A percentile compares a stretch with the other conserved stretches of the same genome.
Evolutionary conservation across 306 rosid species (phyloP).

Genomic region (Pyrus betulifolia): DNA sequence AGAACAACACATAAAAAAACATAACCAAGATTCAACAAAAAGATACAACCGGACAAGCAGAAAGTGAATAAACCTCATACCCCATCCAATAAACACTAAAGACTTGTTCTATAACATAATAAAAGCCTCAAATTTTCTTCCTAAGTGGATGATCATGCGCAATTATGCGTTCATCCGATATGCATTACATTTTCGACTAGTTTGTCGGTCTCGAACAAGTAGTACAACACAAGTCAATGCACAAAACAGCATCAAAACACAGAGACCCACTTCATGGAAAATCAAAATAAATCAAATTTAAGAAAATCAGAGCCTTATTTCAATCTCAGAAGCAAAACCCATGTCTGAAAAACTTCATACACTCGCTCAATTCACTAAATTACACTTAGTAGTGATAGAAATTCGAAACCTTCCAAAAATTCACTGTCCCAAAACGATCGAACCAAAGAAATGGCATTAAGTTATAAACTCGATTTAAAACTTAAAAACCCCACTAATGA

Average conservation of each 20-base stretch:
- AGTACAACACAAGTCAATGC: slow-evolving; percentile 16
- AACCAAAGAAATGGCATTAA: slow-evolving; percentile 6
- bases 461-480: background rate
- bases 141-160: background rate
- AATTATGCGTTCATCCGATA: background rate
- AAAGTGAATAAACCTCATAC: background rate
- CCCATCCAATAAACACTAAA: slow-evolving; percentile 3
- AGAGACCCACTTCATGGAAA: slow-evolving; percentile 4
- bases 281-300: slow-evolving; percentile 11
- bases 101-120: background rate
- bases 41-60: background rate
- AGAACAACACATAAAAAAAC: background rate
- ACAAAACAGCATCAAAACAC: background rate
- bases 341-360: slow-evolving; percentile 2
- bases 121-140: background rate
- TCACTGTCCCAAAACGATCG: slow-evolving; percentile 14
- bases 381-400: background rate
- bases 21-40: background rate
- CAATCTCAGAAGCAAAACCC: slow-evolving; percentile 2
- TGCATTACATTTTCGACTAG: slow-evolving; percentile 4
- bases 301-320: background rate
- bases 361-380: background rate
- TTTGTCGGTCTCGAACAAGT: background rate
- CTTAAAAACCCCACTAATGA: slow-evolving; percentile 9
- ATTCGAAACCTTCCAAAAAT: background rate